Conservation (phyloP, 306 rosid genomes). For the Echinosophora koreensis region DNA sequence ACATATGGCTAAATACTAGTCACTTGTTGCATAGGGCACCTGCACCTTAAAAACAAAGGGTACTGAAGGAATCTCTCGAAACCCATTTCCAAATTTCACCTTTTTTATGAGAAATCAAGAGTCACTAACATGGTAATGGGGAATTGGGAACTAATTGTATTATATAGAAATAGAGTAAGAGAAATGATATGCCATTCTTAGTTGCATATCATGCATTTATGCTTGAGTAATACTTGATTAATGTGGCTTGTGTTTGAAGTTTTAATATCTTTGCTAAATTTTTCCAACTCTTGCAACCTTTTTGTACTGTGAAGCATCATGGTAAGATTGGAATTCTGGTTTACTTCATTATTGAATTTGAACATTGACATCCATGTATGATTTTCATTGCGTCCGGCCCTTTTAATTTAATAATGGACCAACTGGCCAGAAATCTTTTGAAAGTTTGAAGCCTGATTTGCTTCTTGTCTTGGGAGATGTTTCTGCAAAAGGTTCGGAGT, state of each 20-base stretch:
- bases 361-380: slow-evolving; percentile 24
- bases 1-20: too few species aligned
- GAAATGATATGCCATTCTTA: background rate
- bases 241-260: slow-evolving; percentile 19
- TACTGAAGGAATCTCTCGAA: background rate
- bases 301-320: slow-evolving; percentile 23
- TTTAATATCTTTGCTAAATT: slow-evolving; percentile 23
- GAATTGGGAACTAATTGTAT: background rate
- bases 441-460: slow-evolving; percentile 68
- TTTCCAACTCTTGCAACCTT: slow-evolving; percentile 29
- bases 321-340: slow-evolving; percentile 36
- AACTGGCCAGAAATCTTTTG: slow-evolving; percentile 71
- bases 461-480: slow-evolving; percentile 75
- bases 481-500: slow-evolving; percentile 68
- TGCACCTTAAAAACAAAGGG: too few species aligned
- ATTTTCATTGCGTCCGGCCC: slow-evolving; percentile 22
- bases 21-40: too few species aligned
- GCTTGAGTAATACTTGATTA: slow-evolving; percentile 1
- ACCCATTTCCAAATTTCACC: background rate
- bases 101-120: background rate
- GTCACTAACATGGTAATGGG: background rate
- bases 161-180: background rate
- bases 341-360: slow-evolving; percentile 44
- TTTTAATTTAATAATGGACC: slow-evolving; percentile 46
- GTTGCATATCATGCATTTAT: background rate